Conservation (phyloP, 1,284 basidiomycete genomes). For the Trametes polyzona region DNA sequence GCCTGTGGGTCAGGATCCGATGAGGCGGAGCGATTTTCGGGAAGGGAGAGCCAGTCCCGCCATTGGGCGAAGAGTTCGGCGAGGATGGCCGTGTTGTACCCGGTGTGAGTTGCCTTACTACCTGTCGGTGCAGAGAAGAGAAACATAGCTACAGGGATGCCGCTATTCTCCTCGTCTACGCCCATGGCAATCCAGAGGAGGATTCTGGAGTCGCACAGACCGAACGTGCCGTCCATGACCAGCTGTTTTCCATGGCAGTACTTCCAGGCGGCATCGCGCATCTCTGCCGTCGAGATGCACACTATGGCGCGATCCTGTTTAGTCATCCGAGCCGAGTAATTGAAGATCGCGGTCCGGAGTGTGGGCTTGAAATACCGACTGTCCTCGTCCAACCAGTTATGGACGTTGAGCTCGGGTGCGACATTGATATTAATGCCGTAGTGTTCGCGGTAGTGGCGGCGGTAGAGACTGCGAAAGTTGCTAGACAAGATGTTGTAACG, state of each 20-base stretch:
- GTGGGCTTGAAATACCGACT: slow-evolving; percentile 26
- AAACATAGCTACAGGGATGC: slow-evolving; percentile 40
- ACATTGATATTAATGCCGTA: slow-evolving; percentile 28
- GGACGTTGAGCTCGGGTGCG: slow-evolving; percentile 28
- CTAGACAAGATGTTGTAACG: slow-evolving; percentile 18
- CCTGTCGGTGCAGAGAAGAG: slow-evolving; percentile 43
- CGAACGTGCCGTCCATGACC: slow-evolving; percentile 45
- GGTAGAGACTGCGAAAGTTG: slow-evolving; percentile 31
- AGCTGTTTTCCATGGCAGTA: slow-evolving; percentile 38
- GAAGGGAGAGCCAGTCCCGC: slow-evolving; percentile 24
- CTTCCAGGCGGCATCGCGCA: slow-evolving; percentile 40
- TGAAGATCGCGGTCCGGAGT: slow-evolving; percentile 32
- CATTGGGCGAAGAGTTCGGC: slow-evolving; percentile 33
- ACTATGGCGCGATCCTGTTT: slow-evolving; percentile 30
- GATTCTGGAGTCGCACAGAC: slow-evolving; percentile 36
- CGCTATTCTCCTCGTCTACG: slow-evolving; percentile 34
- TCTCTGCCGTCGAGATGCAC: slow-evolving; percentile 38
- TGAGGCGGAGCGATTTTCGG: background rate
- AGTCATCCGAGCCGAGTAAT: slow-evolving; percentile 27
- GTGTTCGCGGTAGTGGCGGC: slow-evolving; percentile 18
- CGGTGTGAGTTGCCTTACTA: slow-evolving; percentile 34
- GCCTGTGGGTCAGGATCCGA: background rate
- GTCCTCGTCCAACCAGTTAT: slow-evolving; percentile 28
- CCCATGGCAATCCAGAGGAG: slow-evolving; percentile 43
- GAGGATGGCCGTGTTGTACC: slow-evolving; percentile 40